phyloP scores from a whole-genome alignment of 306 rosid genomes.

The Casuarina glauca region DNA sequence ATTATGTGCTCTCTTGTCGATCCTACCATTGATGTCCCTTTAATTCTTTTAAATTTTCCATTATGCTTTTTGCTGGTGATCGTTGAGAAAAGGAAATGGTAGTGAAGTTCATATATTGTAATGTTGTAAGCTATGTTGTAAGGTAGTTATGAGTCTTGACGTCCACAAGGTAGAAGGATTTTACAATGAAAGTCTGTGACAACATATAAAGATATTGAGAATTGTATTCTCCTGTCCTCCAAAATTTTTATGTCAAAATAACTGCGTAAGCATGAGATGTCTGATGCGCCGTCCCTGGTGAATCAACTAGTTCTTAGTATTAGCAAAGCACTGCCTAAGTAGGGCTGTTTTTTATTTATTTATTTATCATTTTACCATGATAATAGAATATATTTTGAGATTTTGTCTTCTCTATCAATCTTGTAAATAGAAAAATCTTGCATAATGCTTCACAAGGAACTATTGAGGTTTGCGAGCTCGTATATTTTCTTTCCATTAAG shows the following conservation, averaged over 20 bases:
- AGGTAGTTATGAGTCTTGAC: neutral
- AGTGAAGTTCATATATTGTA: neutral
- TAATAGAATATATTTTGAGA: constrained; percentile 14
- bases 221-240: neutral
- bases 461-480: constrained; percentile 89
- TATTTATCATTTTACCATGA: neutral
- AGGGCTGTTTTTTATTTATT: neutral
- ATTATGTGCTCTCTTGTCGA: neutral
- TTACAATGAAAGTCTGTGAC: neutral
- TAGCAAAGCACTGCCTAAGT: neutral
- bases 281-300: neutral
- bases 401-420: constrained; percentile 14
- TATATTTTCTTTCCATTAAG: constrained; percentile 41
- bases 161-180: neutral
- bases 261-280: neutral
- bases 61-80: neutral
- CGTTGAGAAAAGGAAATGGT: neutral
- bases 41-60: neutral
- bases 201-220: neutral
- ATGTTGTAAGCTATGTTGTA: neutral
- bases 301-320: neutral
- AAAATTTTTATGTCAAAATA: neutral
- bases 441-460: constrained; percentile 35
- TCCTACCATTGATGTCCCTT: neutral
- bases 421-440: constrained; percentile 55